These are phyloP conservation scores for Arthonia radiata DNA, from an alignment of 495 filamentous ascomycete genomes.

Conservation along the genomic window DNA sequence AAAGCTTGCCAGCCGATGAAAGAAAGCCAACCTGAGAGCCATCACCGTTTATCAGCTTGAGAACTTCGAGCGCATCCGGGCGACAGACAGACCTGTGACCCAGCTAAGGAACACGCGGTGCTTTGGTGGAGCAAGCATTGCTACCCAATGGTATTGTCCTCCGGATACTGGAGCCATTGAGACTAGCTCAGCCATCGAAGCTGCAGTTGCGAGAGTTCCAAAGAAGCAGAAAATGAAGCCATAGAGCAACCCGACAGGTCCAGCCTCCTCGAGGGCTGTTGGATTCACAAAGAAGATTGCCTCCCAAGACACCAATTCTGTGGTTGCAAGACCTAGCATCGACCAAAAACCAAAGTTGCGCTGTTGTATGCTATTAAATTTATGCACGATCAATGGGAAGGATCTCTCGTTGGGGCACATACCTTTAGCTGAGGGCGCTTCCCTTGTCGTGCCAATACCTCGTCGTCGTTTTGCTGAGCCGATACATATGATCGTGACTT, in stretches of 20 bases:
- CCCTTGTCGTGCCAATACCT: constrained; percentile 20
- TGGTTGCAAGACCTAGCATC: constrained; percentile 13
- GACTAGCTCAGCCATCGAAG: constrained; percentile 11
- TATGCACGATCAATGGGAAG: too few species aligned
- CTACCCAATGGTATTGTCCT: constrained; percentile 12
- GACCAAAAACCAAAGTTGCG: constrained; percentile 16
- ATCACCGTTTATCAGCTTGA: constrained; percentile 12
- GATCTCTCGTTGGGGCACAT: too few species aligned
- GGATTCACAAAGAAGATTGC: constrained; percentile 5
- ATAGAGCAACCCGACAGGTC: constrained; percentile 26
- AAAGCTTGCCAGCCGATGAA: constrained; percentile 18
- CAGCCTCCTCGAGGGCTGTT: constrained; percentile 13
- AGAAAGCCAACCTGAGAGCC: constrained; percentile 24
- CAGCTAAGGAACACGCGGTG: constrained; percentile 9
- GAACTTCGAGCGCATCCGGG: too few species aligned
- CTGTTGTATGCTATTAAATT: too few species aligned
- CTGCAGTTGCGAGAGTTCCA: constrained; percentile 7
- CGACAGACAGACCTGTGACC: constrained; percentile 8
- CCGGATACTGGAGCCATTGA: constrained; percentile 16
- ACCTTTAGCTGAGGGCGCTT: constrained; percentile 25
- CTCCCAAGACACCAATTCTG: constrained; percentile 17
- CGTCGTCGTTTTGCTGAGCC: too few species aligned
- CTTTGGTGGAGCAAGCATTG: constrained; percentile 7
- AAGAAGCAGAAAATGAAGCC: constrained; percentile 24
- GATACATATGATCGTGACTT: too few species aligned